Evolutionary conservation across 2,329 filamentous ascomycete species (phyloP).

Genomic region (Trichoderma cornu-damae): DNA sequence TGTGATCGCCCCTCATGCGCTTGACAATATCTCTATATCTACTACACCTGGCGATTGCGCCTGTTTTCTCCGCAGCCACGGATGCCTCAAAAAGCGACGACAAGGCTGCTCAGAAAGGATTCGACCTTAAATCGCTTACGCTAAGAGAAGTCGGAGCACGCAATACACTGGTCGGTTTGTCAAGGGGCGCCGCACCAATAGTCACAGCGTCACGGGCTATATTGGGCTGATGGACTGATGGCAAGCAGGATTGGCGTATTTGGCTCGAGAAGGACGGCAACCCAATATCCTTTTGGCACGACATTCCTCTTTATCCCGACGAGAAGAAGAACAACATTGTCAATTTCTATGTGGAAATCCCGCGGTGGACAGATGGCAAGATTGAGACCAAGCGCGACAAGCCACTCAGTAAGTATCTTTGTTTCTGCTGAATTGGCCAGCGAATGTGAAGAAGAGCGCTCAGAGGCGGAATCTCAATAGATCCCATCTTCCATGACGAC

Average conservation of each 20-base stretch:
- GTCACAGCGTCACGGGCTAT: not conserved
- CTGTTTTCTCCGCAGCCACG: not conserved
- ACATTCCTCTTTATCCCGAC: slow-evolving; percentile 38
- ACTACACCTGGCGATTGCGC: not conserved
- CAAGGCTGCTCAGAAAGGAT: slow-evolving; percentile 12
- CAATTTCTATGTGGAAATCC: slow-evolving; percentile 40
- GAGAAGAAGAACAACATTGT: slow-evolving; percentile 32
- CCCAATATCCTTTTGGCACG: slow-evolving; percentile 40
- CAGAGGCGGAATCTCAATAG: slow-evolving; percentile 19
- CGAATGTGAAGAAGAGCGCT: not conserved
- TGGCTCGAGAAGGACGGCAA: slow-evolving; percentile 38
- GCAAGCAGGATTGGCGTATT: slow-evolving; percentile 36
- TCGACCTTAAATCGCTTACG: slow-evolving; percentile 29
- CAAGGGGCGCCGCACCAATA: not conserved
- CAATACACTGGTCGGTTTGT: slow-evolving; percentile 34
- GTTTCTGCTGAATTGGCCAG: not conserved
- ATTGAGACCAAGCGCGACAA: slow-evolving; percentile 38
- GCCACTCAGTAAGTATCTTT: slow-evolving; percentile 35
- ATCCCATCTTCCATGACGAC: slow-evolving; percentile 41
- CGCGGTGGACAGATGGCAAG: slow-evolving; percentile 39
- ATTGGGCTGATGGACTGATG: too few relatives aligned
- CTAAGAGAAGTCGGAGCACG: slow-evolving; percentile 36
- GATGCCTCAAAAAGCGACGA: not conserved
- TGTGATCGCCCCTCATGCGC: not conserved
- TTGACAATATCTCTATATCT: not conserved